phyloP scores from a whole-genome alignment of 257 asterid species.

The Asclepias syriaca region DNA sequence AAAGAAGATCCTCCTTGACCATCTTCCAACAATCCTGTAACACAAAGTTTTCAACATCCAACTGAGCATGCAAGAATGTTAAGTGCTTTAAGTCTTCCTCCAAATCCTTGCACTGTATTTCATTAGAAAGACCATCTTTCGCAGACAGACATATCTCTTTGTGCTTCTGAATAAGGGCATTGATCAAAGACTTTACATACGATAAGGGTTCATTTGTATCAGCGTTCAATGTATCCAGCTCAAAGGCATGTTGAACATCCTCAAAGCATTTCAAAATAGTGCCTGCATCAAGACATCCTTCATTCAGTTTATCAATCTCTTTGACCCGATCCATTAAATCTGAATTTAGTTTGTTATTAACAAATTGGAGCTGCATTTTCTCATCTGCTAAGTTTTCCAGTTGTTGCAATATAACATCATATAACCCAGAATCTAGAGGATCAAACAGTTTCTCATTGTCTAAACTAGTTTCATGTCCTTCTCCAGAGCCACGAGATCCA shows the following conservation, averaged over 20 bases:
- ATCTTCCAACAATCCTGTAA: conserved; percentile 59
- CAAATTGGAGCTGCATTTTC: conserved; percentile 51
- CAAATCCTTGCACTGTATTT: conserved; percentile 51
- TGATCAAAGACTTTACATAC: conserved; percentile 49
- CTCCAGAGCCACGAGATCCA: conserved; percentile 29
- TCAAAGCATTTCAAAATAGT: conserved; percentile 46
- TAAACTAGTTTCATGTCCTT: conserved; percentile 31
- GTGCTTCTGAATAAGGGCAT: conserved; percentile 55
- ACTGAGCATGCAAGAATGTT: conserved; percentile 38
- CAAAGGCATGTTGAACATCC: conserved; percentile 51
- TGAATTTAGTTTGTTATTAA: conserved; percentile 44
- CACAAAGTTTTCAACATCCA: conserved; percentile 63
- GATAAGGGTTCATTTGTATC: conserved; percentile 44
- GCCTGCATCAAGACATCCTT: conserved; percentile 43
- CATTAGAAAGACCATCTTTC: conserved; percentile 29
- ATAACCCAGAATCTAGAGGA: conserved; percentile 45
- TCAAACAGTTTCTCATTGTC: conserved; percentile 35
- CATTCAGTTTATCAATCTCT: conserved; percentile 51
- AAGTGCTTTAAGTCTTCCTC: conserved; percentile 55
- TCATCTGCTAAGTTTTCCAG: conserved; percentile 43
- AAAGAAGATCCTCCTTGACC: conserved; percentile 39
- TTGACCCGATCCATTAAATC: conserved; percentile 43
- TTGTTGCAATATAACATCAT: conserved; percentile 43
- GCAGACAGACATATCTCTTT: conserved; percentile 37
- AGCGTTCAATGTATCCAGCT: conserved; percentile 37